Evolutionary conservation across 257 asterid species (phyloP).

Genomic region (Solanum pimpinellifolium): DNA sequence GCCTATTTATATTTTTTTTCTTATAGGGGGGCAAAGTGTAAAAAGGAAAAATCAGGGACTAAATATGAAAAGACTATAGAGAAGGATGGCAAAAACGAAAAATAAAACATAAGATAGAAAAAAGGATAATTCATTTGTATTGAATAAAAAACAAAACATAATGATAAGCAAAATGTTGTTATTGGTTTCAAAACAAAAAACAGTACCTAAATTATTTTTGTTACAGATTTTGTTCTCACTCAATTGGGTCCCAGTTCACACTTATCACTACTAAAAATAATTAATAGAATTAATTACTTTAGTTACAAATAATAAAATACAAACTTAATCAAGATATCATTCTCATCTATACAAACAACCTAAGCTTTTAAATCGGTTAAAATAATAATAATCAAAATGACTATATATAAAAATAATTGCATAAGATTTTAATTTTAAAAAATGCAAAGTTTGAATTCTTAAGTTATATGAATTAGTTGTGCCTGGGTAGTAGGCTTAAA

Average conservation of each 20-base stretch:
- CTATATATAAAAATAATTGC: background rate
- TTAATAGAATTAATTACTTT: background rate
- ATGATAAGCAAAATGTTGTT: constrained; percentile 47
- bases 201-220: background rate
- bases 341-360: background rate
- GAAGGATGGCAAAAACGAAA: background rate
- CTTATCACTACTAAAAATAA: background rate
- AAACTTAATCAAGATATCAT: background rate
- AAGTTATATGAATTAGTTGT: background rate
- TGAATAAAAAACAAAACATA: background rate
- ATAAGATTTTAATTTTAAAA: background rate
- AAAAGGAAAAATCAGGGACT: background rate
- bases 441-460: background rate
- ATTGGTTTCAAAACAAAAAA: constrained; percentile 32
- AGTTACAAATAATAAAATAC: background rate
- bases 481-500: background rate
- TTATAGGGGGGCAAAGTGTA: background rate
- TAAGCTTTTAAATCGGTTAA: background rate
- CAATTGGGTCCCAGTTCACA: background rate
- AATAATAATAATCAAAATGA: background rate
- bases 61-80: background rate
- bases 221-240: background rate
- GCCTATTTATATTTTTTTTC: background rate
- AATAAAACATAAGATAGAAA: background rate
- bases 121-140: background rate